These are phyloP conservation scores for Apiosordaria backusii DNA, from an alignment of 495 filamentous ascomycete genomes.

Conservation along the genomic window DNA sequence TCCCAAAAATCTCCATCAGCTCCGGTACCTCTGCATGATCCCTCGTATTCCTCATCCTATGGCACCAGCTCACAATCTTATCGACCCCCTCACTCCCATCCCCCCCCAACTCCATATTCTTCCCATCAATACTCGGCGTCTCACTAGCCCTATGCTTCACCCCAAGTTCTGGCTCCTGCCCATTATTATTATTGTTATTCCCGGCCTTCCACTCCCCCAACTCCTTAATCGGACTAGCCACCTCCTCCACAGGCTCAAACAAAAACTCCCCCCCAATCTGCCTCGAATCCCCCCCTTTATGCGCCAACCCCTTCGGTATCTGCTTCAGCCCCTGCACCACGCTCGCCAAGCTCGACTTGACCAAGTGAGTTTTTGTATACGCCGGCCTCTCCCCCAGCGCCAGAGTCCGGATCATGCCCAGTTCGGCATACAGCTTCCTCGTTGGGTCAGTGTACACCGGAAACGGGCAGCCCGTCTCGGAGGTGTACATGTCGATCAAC, in stretches of 20 bases:
- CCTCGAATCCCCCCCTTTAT: slow-evolving; percentile 63
- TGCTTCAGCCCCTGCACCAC: slow-evolving; percentile 58
- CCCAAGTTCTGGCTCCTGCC: background rate
- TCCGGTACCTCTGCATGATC: slow-evolving; percentile 71
- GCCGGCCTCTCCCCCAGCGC: slow-evolving; percentile 60
- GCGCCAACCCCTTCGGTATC: slow-evolving; percentile 47
- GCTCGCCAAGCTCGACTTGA: slow-evolving; percentile 43
- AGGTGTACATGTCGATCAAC: slow-evolving; percentile 66
- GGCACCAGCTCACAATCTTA: slow-evolving; percentile 70
- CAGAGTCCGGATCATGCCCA: slow-evolving; percentile 68
- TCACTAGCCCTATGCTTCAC: slow-evolving; percentile 5
- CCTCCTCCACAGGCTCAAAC: slow-evolving; percentile 54
- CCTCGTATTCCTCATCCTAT: slow-evolving; percentile 75
- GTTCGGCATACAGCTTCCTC: slow-evolving; percentile 60
- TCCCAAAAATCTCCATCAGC: slow-evolving; percentile 58
- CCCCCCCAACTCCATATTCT: slow-evolving; percentile 21
- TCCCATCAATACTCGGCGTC: slow-evolving; percentile 29
- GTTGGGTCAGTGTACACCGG: slow-evolving; percentile 81
- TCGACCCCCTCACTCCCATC: slow-evolving; percentile 34
- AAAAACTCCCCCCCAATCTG: slow-evolving; percentile 85
- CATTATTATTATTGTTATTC: background rate
- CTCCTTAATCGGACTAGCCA: slow-evolving; percentile 32
- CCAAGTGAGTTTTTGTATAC: slow-evolving; percentile 58
- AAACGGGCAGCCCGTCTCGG: slow-evolving; percentile 63
- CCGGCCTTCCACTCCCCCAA: slow-evolving; percentile 4